Conservation (phyloP, 345 rosid species). For the Aquilaria malaccensis region DNA sequence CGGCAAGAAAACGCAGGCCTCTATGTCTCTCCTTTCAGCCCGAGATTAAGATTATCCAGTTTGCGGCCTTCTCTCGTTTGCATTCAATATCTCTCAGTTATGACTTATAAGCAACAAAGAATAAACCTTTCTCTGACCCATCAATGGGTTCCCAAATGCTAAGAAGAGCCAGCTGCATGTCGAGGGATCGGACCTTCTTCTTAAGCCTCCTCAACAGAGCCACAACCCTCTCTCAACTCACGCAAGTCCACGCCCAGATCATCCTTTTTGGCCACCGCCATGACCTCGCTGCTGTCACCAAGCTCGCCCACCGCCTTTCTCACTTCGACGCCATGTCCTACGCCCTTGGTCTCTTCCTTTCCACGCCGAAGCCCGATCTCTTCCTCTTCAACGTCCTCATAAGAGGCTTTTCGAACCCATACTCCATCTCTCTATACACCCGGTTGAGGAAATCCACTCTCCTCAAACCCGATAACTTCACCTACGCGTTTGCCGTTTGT, state of each 20-base stretch:
- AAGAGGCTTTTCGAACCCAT: conserved; percentile 35
- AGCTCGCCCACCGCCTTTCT: conserved; percentile 49
- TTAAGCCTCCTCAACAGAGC: conserved; percentile 32
- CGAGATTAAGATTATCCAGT: too few species aligned
- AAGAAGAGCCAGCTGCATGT: conserved; percentile 1
- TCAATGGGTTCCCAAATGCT: too few species aligned
- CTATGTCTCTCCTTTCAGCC: too few species aligned
- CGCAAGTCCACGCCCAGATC: conserved; percentile 51
- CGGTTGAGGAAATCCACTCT: conserved; percentile 31
- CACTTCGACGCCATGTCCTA: conserved; percentile 34
- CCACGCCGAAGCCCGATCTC: conserved; percentile 49
- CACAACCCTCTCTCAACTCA: conserved; percentile 36
- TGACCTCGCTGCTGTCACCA: conserved; percentile 45
- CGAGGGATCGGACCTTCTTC: conserved; percentile 25
- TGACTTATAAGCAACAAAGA: too few species aligned
- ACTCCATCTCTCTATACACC: conserved; percentile 34
- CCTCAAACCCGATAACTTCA: conserved; percentile 42
- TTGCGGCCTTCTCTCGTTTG: too few species aligned
- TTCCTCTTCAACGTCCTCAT: conserved; percentile 66
- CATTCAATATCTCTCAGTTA: too few species aligned
- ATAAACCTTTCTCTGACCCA: too few species aligned
- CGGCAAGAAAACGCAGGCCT: too few species aligned
- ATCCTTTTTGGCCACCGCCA: conserved; percentile 27
- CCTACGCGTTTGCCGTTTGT: conserved; percentile 34
- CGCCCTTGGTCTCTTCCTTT: conserved; percentile 40